Percentiles rank a stretch among this genome's conserved stretches.
Conservation (phyloP, 2,329 filamentous ascomycete species). For the Clonostachys byssicola region DNA sequence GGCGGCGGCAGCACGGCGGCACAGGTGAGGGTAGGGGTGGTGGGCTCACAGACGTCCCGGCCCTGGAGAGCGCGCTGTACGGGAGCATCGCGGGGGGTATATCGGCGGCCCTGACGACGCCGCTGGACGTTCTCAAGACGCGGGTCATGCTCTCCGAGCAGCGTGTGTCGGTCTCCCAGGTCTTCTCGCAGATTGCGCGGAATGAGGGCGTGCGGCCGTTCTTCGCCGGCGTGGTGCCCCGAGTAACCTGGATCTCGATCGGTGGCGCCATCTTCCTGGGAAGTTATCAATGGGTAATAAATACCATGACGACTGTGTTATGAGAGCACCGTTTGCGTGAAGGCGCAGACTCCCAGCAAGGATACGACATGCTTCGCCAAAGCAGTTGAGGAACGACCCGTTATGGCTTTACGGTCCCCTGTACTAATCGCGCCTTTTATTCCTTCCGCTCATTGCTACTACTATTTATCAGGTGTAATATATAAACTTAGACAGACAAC, state of each 20-base stretch:
- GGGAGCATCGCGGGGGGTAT: conserved; percentile 81
- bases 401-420: no score
- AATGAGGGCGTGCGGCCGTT: conserved; percentile 65
- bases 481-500: no score
- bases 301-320: conserved; percentile 48
- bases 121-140: conserved; percentile 94
- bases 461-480: no score
- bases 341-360: neutral
- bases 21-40: neutral
- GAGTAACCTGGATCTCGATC: conserved; percentile 91
- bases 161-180: conserved; percentile 50
- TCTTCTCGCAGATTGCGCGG: conserved; percentile 61
- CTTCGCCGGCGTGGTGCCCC: conserved; percentile 73
- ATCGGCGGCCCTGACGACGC: conserved; percentile 85
- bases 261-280: conserved; percentile 94
- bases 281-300: conserved; percentile 86
- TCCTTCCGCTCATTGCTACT: no score
- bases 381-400: no score
- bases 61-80: conserved; percentile 77
- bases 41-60: conserved; percentile 48
- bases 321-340: neutral
- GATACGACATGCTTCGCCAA: no score
- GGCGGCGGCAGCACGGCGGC: conserved; percentile 9
- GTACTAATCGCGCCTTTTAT: no score
- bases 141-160: conserved; percentile 85